Base-by-base conservation (phyloP, 352 stramenopile genomes). In the Globisporangium nunn region DNA sequence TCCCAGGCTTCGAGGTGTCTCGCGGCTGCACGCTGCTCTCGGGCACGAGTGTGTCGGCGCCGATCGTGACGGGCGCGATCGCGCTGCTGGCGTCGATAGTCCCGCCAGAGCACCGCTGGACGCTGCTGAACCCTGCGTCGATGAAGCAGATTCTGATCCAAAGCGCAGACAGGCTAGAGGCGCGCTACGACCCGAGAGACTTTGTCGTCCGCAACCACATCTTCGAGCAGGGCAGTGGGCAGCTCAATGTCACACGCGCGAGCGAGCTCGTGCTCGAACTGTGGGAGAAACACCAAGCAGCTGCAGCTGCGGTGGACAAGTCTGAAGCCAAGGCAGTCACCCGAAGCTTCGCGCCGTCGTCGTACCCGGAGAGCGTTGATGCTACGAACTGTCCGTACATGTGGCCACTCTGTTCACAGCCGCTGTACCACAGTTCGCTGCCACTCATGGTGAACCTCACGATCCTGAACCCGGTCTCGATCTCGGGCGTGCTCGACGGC, bases 371-470 rank as follows among this genome's bases (percentile, higher is more conserved):
- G 10, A 61, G 56, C 14, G 72, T 96, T 50, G 76, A 95, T 18
- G 69, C 78, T 23, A 86, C 79, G 0, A 70, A 94, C 50, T 95
- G 85, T 33, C 85, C 85, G 56, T 91, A 87, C 61, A 90, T 95
- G 81, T 95, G 83, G 82, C 87, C 87, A 28, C 70, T 88, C 37
- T 94, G 87, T 51, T 83, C 71, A 2, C 85, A 95, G 62, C 76
- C 85, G 10, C 67, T 95, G 47, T 93, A 85, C 54, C 68, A 87
- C 54, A 79, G 65, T 14, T 84, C 78, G 30, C 50, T 91, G 6
- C 85, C 85, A 6, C 63, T 92, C 15, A 81, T 88, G 62, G 64
- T 93, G 18, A 96, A 95, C 56, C 58, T 96, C n/a, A 96, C 87
- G 29, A 65, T 92, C n/a, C 44, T 90, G 39, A 89, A 93, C 46